These are phyloP conservation scores for Fusarium lyarnte DNA, from an alignment of 2,329 filamentous ascomycete genomes.

Conservation along the genomic window DNA sequence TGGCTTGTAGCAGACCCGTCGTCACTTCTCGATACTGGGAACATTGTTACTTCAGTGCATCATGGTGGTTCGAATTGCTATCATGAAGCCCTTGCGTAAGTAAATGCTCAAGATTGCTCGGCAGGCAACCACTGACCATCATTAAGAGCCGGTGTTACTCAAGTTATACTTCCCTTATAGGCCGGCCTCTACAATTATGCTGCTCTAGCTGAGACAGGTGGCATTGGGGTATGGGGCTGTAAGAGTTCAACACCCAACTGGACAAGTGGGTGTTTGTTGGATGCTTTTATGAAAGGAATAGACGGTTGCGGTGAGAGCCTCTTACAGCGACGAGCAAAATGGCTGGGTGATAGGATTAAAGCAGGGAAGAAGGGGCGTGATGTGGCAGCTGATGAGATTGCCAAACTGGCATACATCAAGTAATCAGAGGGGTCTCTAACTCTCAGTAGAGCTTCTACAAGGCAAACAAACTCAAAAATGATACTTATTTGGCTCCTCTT, in stretches of 20 bases:
- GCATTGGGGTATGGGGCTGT: slow-evolving; percentile 54
- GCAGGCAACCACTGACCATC: background rate
- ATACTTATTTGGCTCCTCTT: background rate
- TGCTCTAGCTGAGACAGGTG: slow-evolving; percentile 52
- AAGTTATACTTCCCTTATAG: slow-evolving; percentile 58
- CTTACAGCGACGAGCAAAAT: background rate
- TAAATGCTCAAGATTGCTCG: fast-evolving
- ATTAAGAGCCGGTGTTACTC: slow-evolving; percentile 52
- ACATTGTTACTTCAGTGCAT: slow-evolving; percentile 31
- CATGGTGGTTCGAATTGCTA: slow-evolving; percentile 36
- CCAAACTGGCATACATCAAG: background rate
- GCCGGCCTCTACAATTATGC: slow-evolving; percentile 58
- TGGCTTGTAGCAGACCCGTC: slow-evolving; percentile 46
- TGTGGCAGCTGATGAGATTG: background rate
- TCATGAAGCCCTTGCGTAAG: slow-evolving; percentile 33
- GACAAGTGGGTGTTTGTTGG: slow-evolving; percentile 39
- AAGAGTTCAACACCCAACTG: slow-evolving; percentile 47
- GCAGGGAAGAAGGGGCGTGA: background rate
- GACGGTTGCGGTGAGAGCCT: background rate
- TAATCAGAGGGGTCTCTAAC: background rate
- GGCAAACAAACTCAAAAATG: fast-evolving
- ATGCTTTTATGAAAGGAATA: slow-evolving; percentile 36
- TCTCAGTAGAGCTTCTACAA: background rate
- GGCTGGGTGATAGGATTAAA: background rate
- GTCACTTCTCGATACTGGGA: slow-evolving; percentile 47